These are phyloP conservation scores for Candida maesae DNA, from an alignment of 805 yeast genomes.

Conservation along the genomic window DNA sequence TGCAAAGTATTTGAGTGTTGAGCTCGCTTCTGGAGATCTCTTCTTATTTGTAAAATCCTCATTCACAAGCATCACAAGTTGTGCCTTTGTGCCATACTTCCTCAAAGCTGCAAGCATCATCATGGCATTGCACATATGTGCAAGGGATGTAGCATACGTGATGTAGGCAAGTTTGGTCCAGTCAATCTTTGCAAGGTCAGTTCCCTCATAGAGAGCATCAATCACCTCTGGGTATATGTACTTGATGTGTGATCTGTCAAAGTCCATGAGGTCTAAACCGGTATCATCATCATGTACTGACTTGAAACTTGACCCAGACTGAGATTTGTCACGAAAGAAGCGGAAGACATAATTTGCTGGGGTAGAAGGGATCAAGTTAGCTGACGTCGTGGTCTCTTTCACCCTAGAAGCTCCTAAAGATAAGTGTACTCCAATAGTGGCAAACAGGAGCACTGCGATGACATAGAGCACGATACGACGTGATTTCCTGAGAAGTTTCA, in stretches of 20 bases:
- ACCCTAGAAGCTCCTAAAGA: too few species aligned
- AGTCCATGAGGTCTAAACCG: conserved; percentile 13
- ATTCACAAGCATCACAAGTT: conserved; percentile 40
- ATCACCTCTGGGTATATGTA: conserved; percentile 24
- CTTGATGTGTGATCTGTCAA: conserved; percentile 20
- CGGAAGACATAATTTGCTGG: not conserved
- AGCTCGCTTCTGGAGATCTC: not conserved
- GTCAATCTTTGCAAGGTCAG: conserved; percentile 25
- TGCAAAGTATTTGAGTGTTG: not conserved
- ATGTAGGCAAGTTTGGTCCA: conserved; percentile 52
- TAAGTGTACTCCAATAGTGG: too few species aligned
- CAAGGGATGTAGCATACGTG: conserved; percentile 52
- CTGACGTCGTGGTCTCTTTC: too few species aligned
- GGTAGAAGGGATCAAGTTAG: not conserved
- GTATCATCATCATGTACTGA: too few species aligned
- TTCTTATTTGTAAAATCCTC: not conserved
- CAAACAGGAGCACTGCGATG: too few species aligned
- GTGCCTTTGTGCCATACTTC: conserved; percentile 37
- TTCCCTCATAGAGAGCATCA: conserved; percentile 13
- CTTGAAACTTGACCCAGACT: too few species aligned
- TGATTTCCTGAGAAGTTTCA: too few species aligned
- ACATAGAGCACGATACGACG: too few species aligned
- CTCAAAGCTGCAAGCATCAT: conserved; percentile 42
- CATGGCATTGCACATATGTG: conserved; percentile 49
- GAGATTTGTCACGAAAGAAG: not conserved